phyloP scores from a whole-genome alignment of 2,329 filamentous ascomycete genomes.

The Xylariaceae sp. region DNA sequence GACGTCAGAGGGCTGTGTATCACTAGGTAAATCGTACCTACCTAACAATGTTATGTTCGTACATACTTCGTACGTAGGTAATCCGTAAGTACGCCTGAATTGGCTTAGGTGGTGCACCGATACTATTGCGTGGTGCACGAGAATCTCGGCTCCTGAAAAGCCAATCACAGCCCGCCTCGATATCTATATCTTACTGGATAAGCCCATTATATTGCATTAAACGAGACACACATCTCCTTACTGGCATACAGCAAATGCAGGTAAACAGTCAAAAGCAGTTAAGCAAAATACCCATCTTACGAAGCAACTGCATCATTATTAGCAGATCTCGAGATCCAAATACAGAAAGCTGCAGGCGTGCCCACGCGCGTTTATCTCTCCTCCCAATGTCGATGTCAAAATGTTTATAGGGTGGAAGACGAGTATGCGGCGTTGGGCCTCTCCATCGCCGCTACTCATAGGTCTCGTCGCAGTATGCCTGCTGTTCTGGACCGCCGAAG shows the following conservation, averaged over 20 bases:
- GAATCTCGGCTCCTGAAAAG: background rate
- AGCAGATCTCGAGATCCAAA: background rate
- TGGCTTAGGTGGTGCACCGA: too few relatives aligned
- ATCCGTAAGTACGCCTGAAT: too few relatives aligned
- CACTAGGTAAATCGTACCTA: too few relatives aligned
- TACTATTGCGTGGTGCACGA: too few relatives aligned
- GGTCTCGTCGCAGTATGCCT: slow-evolving; percentile 34
- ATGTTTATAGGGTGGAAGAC: slow-evolving; percentile 23
- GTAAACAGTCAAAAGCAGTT: background rate
- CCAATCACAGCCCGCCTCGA: background rate
- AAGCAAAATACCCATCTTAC: background rate
- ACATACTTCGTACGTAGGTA: too few relatives aligned
- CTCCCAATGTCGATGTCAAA: slow-evolving; percentile 19
- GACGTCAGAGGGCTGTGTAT: too few relatives aligned
- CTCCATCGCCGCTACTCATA: slow-evolving; percentile 29
- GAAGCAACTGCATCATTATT: background rate
- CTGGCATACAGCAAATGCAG: background rate
- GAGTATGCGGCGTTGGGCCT: slow-evolving; percentile 13
- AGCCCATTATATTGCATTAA: background rate
- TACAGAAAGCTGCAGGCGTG: slow-evolving; percentile 7
- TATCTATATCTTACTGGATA: background rate
- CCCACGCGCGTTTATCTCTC: slow-evolving; percentile 3
- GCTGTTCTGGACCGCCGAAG: slow-evolving; percentile 46
- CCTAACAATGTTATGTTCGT: too few relatives aligned
- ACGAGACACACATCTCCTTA: background rate